Evolutionary conservation across 176 grass and related monocot genomes (phyloP).

Genomic region (Aegilops umbellulata): DNA sequence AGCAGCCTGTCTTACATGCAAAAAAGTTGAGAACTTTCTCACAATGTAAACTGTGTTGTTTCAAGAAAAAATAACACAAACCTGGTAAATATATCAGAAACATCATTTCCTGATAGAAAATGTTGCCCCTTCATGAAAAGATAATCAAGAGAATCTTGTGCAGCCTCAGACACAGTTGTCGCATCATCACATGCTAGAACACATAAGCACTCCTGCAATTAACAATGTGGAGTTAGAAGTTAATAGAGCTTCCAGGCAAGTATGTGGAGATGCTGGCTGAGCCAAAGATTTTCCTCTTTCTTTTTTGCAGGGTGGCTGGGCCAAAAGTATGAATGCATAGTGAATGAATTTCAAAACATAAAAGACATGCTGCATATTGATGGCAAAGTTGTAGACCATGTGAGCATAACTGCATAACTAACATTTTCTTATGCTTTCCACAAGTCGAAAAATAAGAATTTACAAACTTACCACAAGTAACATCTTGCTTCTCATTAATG

Average conservation of each 20-base stretch:
- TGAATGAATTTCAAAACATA: constrained; percentile 25
- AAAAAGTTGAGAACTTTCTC: constrained; percentile 32
- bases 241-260: constrained; percentile 20
- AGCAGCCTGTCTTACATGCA: constrained; percentile 61
- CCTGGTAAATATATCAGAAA: constrained; percentile 91
- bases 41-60: constrained; percentile 34
- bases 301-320: background rate
- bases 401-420: constrained; percentile 17
- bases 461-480: constrained; percentile 70
- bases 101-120: constrained; percentile 69
- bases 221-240: constrained; percentile 36
- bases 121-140: constrained; percentile 55
- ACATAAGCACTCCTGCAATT: constrained; percentile 85
- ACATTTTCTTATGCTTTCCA: background rate
- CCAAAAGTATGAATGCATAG: background rate
- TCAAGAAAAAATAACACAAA: constrained; percentile 34
- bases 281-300: background rate
- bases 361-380: background rate
- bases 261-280: background rate
- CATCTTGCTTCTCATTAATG: constrained; percentile 70
- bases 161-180: constrained; percentile 64
- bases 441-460: constrained; percentile 11
- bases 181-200: constrained; percentile 72
- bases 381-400: constrained; percentile 7
- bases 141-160: constrained; percentile 66